Base-by-base conservation (phyloP, 495 filamentous ascomycete genomes). In the Xylaria acuta region DNA sequence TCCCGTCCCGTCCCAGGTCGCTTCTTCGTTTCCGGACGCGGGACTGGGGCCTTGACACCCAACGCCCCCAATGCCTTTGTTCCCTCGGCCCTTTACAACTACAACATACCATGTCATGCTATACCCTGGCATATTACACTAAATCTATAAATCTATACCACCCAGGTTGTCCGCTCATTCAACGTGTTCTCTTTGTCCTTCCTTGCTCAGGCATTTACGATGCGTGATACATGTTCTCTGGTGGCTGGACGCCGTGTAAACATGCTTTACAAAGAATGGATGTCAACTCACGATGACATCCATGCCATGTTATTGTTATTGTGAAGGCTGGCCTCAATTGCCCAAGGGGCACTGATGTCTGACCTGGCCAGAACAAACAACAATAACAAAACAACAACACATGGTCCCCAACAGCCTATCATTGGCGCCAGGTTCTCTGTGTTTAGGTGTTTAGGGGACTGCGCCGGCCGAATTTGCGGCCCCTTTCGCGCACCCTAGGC, bases 321-420 rank as follows among this genome's bases (percentile, higher is more conserved):
- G 63, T 25, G 38, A 49, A 36, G 53, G 40, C 51, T 66, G 69
- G 60, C 51, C 63, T 67, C 63, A 60, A 66, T 65, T 54, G 27
- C 60, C 62, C 51, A 56, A 65, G 62, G 69, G 69, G 60, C 30
- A 66, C 51, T 4, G 9, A 12, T 59, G 63, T 72, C 63, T 59
- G 41, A 72, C 45, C 38, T 18, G 49, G 11, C 64, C 45, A 18
- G 64, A 16, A 32, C 22, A 36, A 36, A 72, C 47, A 66, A 71
- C 69, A 65, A 64, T 22, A 71, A 65, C 69, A 71, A 71, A 71
- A 71, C 69, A 70, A 70, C 43, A 71, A 56, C 58, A 41, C 51
- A 71, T 40, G 43, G 41, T 12, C 45, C 25, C 27, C 36, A 38
- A 16, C 27, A 47, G 47, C 60, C 25, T 65, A 27, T 64, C 60